Conservation (phyloP, 192 early-diverging fungal species). For the Coemansia sp. region DNA sequence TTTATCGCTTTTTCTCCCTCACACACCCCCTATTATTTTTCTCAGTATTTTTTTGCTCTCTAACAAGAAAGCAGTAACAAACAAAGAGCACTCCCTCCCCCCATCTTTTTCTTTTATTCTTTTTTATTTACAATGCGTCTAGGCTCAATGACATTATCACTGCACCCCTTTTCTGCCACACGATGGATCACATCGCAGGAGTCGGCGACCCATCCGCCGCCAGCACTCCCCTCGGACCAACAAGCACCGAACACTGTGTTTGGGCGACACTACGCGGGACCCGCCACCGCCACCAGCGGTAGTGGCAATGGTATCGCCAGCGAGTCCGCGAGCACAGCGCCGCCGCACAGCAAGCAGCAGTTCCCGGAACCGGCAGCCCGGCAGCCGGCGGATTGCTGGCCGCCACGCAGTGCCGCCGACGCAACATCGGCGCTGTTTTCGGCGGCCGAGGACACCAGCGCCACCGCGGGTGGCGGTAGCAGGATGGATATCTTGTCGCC, state of each 20-base stretch:
- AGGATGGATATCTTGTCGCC: not conserved
- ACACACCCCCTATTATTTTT: not conserved
- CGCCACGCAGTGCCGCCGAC: not conserved
- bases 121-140: slow-evolving; percentile 7
- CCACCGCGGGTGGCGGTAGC: not conserved
- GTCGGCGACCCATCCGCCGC: not conserved
- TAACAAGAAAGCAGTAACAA: not conserved
- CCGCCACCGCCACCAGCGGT: not conserved
- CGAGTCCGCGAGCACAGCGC: not conserved
- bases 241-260: not conserved
- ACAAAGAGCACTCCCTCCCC: not conserved
- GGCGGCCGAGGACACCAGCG: too few relatives aligned
- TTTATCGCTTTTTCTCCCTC: not conserved
- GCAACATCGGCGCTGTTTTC: not conserved
- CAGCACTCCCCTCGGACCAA: not conserved
- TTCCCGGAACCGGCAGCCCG: too few relatives aligned
- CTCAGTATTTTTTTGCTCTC: not conserved
- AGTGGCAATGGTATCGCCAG: not conserved
- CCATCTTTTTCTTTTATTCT: not conserved
- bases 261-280: not conserved
- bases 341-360: not conserved
- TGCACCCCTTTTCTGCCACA: slow-evolving; percentile 1
- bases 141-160: slow-evolving; percentile 1
- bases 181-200: not conserved
- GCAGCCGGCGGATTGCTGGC: too few relatives aligned